These are phyloP conservation scores for Metschnikowia picachoensis DNA, from an alignment of 805 yeast species.

Conservation along the genomic window DNA sequence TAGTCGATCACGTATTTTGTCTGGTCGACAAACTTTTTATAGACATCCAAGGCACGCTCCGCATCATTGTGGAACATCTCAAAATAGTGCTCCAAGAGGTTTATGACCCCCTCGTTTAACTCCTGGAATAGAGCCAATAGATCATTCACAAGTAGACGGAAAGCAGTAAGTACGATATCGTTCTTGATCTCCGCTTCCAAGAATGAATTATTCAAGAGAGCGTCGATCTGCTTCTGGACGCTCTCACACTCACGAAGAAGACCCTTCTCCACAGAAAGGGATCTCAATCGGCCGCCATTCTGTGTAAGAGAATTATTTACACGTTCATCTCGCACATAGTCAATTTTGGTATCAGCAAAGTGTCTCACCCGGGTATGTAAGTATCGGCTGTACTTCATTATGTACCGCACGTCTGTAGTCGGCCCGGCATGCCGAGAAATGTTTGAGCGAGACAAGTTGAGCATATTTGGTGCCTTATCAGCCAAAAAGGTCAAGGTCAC, in stretches of 20 bases:
- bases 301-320: conserved; percentile 43
- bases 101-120: conserved; percentile 93
- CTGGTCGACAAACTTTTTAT: conserved; percentile 78
- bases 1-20: conserved; percentile 86
- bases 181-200: conserved; percentile 78
- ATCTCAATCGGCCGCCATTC: conserved; percentile 58
- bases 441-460: conserved; percentile 39
- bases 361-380: conserved; percentile 65
- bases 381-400: conserved; percentile 70
- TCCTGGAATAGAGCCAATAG: conserved; percentile 81
- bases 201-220: conserved; percentile 69
- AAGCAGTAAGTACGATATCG: conserved; percentile 79
- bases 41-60: conserved; percentile 76
- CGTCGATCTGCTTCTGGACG: conserved; percentile 76
- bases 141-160: conserved; percentile 87
- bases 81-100: conserved; percentile 88
- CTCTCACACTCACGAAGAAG: conserved; percentile 80
- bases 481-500: conserved; percentile 62
- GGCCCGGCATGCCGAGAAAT: conserved; percentile 37
- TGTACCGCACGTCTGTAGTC: conserved; percentile 48
- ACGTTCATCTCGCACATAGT: conserved; percentile 73
- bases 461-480: conserved; percentile 44
- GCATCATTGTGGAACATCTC: conserved; percentile 88
- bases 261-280: conserved; percentile 69
- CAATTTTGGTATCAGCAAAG: conserved; percentile 58